phyloP scores from a whole-genome alignment of 108 stramenopile species.

The Tribonema minus region DNA sequence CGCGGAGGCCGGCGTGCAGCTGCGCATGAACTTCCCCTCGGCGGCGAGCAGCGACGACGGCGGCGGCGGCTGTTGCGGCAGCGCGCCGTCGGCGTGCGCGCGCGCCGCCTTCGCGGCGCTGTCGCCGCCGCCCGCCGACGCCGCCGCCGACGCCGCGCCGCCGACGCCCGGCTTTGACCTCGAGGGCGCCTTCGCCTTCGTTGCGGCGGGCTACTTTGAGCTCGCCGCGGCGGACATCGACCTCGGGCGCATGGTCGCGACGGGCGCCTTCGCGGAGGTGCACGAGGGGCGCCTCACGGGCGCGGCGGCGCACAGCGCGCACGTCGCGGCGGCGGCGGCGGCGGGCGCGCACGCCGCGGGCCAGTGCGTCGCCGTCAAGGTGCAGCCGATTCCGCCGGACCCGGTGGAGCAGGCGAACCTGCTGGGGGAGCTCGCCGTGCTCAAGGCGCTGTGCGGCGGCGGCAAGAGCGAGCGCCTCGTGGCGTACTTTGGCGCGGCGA shows the following conservation, averaged over 20 bases:
- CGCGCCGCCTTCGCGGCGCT: too few species aligned
- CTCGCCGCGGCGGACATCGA: slow-evolving; percentile 13
- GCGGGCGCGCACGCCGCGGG: background rate
- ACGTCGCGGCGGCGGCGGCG: background rate
- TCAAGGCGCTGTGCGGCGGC: background rate
- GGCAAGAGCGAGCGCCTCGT: background rate
- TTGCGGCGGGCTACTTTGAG: slow-evolving; percentile 25
- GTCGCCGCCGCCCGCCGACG: too few species aligned
- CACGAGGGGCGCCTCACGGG: slow-evolving; percentile 12
- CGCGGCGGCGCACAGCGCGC: background rate
- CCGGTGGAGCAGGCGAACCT: slow-evolving; percentile 50
- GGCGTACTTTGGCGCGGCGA: background rate
- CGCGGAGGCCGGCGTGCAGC: background rate
- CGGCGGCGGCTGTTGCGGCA: too few species aligned
- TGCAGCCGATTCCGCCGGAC: slow-evolving; percentile 38
- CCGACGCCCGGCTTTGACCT: background rate
- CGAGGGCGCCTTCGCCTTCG: background rate
- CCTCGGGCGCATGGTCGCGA: slow-evolving; percentile 25
- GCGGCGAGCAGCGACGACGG: background rate
- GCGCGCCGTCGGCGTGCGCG: too few species aligned
- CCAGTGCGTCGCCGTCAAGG: slow-evolving; percentile 32
- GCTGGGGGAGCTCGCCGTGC: slow-evolving; percentile 33
- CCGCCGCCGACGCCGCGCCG: too few species aligned
- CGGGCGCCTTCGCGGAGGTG: slow-evolving; percentile 35
- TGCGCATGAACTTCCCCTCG: background rate